A percentile compares a stretch with the other conserved stretches of the same genome.
Evolutionary conservation across 129 eudicot species (phyloP).

Genomic region (Artemisia annua): DNA sequence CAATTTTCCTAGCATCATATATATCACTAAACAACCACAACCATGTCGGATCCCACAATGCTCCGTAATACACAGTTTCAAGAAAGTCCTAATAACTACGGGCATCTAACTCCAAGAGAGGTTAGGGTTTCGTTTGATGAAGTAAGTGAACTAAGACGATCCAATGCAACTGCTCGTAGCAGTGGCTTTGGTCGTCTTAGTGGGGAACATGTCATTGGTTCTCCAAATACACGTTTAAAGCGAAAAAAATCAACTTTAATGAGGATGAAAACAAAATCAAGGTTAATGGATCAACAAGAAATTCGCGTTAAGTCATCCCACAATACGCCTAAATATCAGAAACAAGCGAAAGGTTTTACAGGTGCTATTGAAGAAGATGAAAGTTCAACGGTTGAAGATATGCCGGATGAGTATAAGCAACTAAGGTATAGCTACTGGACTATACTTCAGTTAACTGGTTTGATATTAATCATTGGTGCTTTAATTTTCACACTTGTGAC

Average conservation of each 20-base stretch:
- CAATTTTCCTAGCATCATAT: no score
- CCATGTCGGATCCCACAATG: no score
- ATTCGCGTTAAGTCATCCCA: conserved; percentile 25
- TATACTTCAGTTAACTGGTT: conserved; percentile 47
- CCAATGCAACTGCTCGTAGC: conserved; percentile 31
- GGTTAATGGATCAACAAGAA: conserved; percentile 63
- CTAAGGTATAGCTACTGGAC: conserved; percentile 56
- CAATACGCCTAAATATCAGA: conserved; percentile 35
- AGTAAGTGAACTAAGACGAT: conserved; percentile 24
- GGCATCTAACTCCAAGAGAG: conserved; percentile 44
- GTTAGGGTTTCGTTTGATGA: conserved; percentile 46
- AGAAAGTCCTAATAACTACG: conserved; percentile 35
- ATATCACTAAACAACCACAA: no score
- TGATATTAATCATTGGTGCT: conserved; percentile 40
- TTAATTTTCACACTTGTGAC: conserved; percentile 56
- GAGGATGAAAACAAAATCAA: conserved; percentile 59
- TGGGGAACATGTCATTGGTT: conserved; percentile 45
- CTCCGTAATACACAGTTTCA: not conserved
- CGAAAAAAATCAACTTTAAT: conserved; percentile 42
- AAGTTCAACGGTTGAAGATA: conserved; percentile 50
- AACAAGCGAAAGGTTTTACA: conserved; percentile 39
- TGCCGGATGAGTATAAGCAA: conserved; percentile 67
- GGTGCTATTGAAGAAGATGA: conserved; percentile 47
- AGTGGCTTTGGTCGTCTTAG: conserved; percentile 1
- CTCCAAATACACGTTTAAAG: conserved; percentile 44